Evolutionary conservation across 805 yeast genomes (phyloP), one percentile per base, ranked within the genome.

Genomic region (Saturnispora galanensis): DNA sequence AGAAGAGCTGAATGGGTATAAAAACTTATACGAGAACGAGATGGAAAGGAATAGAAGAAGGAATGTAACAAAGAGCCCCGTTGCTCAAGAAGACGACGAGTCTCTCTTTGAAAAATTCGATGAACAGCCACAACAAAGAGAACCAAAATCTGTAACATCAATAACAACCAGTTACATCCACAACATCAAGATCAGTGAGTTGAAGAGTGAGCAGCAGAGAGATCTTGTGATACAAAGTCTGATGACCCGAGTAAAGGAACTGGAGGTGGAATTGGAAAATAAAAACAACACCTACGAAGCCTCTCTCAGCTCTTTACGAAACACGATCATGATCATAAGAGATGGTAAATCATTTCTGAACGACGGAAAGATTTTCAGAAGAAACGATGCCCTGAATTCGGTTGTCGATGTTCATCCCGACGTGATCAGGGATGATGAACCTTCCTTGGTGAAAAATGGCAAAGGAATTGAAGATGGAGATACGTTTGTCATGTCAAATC

Each of bases 261-360:
- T 59, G 21, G 57, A 58, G 37, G n/a, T 41, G 6, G 39, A 47
- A 12, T 21, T 56, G 5, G 45, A 50, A 9, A 29, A 32, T 6
- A 55, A 51, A 13, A 42, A 37, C n/a, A 31, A 31, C 26, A 43
- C 31, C 3, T 56, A 55, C 38, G 52, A 53, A 33, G 37, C 45
- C 13, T 50, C 51, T 2, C 46, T 59, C 7, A 26, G 45, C 10
- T 39, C 44, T 5, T 40, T 59, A 10, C 50, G 56, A 16, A 50
- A 48, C n/a, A 50, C 59, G 3, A 47, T 59, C 11, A 34, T 47
- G 8, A 35, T 56, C 5, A 47, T 58, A 3, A 44, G 44, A 18
- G 55, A 53, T 32, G 55, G 51, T 39, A 45, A 48, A 42, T 35
- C 35, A n/a, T 56, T 55, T 29, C 43, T 58, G 29, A 32, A 37